Evolutionary conservation across 768 basidiomycete genomes (phyloP).

Genomic region (Cystofilobasidium macerans): DNA sequence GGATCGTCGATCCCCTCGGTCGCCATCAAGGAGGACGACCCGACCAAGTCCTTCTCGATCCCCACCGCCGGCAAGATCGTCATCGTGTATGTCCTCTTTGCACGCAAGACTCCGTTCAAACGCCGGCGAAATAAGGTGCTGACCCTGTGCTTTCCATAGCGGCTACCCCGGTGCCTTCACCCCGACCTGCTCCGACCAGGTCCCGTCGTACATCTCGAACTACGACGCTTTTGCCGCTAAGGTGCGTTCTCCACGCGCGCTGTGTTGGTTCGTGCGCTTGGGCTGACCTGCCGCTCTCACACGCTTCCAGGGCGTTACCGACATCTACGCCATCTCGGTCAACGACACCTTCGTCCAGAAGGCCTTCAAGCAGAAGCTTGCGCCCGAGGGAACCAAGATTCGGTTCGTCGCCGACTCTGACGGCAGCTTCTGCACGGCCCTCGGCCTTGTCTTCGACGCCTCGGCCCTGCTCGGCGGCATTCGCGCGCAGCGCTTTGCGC

Average conservation of each 20-base stretch:
- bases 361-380: conserved; percentile 24
- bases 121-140: neutral
- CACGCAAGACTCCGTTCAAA: too few relatives aligned
- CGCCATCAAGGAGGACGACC: conserved; percentile 25
- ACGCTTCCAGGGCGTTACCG: conserved; percentile 15
- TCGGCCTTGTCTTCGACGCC: conserved; percentile 22
- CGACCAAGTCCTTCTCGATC: conserved; percentile 12
- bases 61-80: conserved; percentile 25
- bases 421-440: conserved; percentile 9
- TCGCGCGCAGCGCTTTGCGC: conserved; percentile 19
- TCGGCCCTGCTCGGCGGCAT: conserved; percentile 9
- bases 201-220: conserved; percentile 18
- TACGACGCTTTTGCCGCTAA: conserved; percentile 23
- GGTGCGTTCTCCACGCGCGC: neutral
- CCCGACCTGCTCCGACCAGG: conserved; percentile 17
- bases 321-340: conserved; percentile 19
- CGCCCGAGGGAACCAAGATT: conserved; percentile 25
- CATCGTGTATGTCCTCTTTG: conserved; percentile 9
- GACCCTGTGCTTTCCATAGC: neutral
- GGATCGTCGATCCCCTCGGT: conserved; percentile 17
- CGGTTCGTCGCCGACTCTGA: conserved; percentile 24
- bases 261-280: neutral
- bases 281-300: neutral
- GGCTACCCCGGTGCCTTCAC: conserved; percentile 1
- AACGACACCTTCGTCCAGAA: conserved; percentile 25